Conservation (phyloP, 1,139 yeast species). For the Entelexis sorbosivorans region DNA sequence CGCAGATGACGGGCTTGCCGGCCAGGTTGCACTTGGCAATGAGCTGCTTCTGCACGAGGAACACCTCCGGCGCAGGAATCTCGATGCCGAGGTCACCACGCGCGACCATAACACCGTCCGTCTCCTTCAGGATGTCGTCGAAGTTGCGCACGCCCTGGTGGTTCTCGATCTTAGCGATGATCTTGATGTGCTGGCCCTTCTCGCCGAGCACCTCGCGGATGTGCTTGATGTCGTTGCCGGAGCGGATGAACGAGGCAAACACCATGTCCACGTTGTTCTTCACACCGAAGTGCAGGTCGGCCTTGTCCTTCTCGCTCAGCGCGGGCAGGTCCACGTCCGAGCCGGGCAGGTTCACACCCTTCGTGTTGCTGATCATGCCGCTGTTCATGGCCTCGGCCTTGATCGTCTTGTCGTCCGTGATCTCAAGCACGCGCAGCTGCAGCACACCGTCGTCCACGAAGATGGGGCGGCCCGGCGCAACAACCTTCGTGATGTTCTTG, state of each 20-base stretch:
- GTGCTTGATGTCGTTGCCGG: conserved; percentile 78
- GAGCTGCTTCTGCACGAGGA: conserved; percentile 96
- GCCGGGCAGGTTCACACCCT: conserved; percentile 98
- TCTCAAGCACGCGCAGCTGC: conserved; percentile 81
- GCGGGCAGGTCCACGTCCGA: conserved; percentile 99
- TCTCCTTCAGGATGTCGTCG: conserved; percentile 83
- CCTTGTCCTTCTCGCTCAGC: conserved; percentile 87
- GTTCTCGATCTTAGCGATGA: conserved; percentile 94
- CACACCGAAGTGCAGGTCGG: conserved; percentile 87
- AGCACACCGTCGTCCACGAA: conserved; percentile 96
- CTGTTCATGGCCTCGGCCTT: conserved; percentile 83
- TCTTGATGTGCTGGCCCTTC: conserved; percentile 91
- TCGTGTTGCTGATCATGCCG: conserved; percentile 91
- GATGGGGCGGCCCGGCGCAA: conserved; percentile 74
- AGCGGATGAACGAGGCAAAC: conserved; percentile 95
- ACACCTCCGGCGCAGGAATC: conserved; percentile 98
- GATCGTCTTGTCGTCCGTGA: conserved; percentile 66
- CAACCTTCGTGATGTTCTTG: conserved; percentile 91
- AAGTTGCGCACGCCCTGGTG: conserved; percentile 99
- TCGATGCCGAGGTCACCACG: conserved; percentile 99
- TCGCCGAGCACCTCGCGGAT: conserved; percentile 93
- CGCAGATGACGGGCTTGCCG: conserved; percentile 99
- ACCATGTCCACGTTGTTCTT: conserved; percentile 95
- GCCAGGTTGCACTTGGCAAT: conserved; percentile 98
- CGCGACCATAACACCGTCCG: conserved; percentile 99